Conservation (phyloP, 1,139 yeast species). For the Yamadazyma buinensis region DNA sequence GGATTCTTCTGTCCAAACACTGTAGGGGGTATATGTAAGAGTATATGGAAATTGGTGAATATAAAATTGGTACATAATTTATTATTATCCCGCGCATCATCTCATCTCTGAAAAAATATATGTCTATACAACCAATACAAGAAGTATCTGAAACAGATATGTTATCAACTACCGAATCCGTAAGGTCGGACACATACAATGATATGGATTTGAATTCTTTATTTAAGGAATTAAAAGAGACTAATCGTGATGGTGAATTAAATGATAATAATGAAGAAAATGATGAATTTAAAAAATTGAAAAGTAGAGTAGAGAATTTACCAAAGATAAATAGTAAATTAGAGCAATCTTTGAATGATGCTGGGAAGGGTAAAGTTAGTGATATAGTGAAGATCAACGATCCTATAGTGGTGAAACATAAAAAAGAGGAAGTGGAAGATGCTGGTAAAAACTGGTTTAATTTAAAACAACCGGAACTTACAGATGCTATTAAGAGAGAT, state of each 20-base stretch:
- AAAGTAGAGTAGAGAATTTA: slow-evolving; percentile 25
- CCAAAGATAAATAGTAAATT: slow-evolving; percentile 35
- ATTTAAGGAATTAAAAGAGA: slow-evolving; percentile 29
- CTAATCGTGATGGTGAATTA: slow-evolving; percentile 8
- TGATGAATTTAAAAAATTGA: slow-evolving; percentile 27
- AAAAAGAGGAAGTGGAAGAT: slow-evolving; percentile 19
- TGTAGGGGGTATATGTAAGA: too few species aligned
- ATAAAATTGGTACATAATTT: too few species aligned
- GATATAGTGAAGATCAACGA: slow-evolving; percentile 44
- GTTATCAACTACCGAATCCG: slow-evolving; percentile 13
- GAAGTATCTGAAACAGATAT: slow-evolving; percentile 15
- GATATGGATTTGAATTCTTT: slow-evolving; percentile 26
- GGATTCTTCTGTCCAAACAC: too few species aligned
- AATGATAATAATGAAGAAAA: slow-evolving; percentile 15
- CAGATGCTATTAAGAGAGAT: slow-evolving; percentile 73
- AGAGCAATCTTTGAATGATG: slow-evolving; percentile 12
- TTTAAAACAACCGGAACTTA: slow-evolving; percentile 76
- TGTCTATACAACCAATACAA: too few species aligned
- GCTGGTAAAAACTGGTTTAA: slow-evolving; percentile 76
- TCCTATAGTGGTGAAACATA: slow-evolving; percentile 35
- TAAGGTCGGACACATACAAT: slow-evolving; percentile 8
- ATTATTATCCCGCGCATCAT: background rate
- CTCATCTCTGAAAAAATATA: slow-evolving; percentile 4
- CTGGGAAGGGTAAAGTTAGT: slow-evolving; percentile 13
- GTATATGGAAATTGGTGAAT: too few species aligned